Evolutionary conservation across 208 protist species (phyloP), one percentile per base, ranked within the genome.

Genomic region (Leishmania martiniquensis): DNA sequence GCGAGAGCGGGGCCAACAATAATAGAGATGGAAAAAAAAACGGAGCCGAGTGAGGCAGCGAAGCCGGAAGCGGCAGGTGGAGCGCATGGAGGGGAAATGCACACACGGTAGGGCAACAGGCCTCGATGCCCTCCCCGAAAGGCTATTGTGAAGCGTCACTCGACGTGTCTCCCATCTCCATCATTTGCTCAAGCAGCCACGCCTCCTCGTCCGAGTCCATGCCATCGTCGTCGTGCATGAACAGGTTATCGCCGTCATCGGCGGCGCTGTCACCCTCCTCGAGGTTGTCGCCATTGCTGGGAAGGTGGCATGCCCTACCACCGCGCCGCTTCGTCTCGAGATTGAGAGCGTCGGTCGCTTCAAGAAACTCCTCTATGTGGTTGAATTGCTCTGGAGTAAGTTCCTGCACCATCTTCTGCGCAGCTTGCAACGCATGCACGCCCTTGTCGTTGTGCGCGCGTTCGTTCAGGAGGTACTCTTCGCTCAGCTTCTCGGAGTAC

Each of bases 141-240:
- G 17, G n/a, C 47, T 72, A 72, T 47, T 72, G 54, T 7, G 49
- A 44, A 44, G 44, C 47, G 52, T 47, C 39, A 29, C 49, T 49
- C 3, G 37, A n/a, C 44, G 63, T 47, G 2, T 57, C 75, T 0
- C 42, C 52, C 15, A 78, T 44, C 17, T 15, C 49, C 81, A 97
- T 84, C 91, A 97, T 95, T 82, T 97, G 93, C 72, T 97, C 77
- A 51, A 97, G 76, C 4, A 97, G 71, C 91, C 93, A 97, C 68
- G 80, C 93, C 80, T 97, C 91, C 79, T 97, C 91, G 37, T 95
- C 93, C 6, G 82, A 57, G 9, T 83, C 73, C 76, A 97, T 88
- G 42, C 73, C 88, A 0, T 92, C 86, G 45, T 95, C 93, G 42
- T 88, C 83, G 72, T 92, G 82, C 20, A 88, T 47, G 70, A 94